phyloP scores from a whole-genome alignment of 257 asterid genomes.

The Misopates orontium region DNA sequence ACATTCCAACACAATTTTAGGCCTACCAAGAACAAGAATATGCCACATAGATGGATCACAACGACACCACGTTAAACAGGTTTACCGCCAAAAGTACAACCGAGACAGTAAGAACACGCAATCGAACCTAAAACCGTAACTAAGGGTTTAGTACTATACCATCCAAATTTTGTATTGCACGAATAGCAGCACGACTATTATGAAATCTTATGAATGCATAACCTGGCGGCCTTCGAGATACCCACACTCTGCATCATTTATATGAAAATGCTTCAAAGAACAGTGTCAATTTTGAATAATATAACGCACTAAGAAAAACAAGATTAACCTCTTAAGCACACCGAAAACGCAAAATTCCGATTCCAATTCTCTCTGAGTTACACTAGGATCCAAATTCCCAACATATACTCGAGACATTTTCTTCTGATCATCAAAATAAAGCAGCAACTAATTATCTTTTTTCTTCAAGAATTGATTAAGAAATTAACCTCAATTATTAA shows the following conservation, averaged over 20 bases:
- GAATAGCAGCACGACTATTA: slow-evolving; percentile 57
- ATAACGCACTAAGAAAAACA: no score
- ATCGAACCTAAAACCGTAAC: neutral
- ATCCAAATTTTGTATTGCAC: slow-evolving; percentile 56
- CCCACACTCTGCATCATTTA: slow-evolving; percentile 54
- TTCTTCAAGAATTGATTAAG: neutral
- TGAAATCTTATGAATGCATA: slow-evolving; percentile 66
- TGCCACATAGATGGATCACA: neutral
- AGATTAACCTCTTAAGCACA: slow-evolving; percentile 1
- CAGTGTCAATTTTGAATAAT: no score
- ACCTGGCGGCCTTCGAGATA: slow-evolving; percentile 71
- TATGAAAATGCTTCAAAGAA: no score
- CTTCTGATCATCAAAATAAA: neutral
- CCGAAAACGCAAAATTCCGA: slow-evolving; percentile 56
- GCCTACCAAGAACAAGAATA: neutral
- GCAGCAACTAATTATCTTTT: neutral
- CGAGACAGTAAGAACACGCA: no score
- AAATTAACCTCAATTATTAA: neutral
- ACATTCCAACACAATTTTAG: neutral
- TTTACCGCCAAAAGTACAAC: no score
- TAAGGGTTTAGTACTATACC: slow-evolving; percentile 30
- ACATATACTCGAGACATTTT: slow-evolving; percentile 55
- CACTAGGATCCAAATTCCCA: slow-evolving; percentile 68
- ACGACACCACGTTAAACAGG: neutral
- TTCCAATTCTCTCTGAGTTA: slow-evolving; percentile 61